Conservation (phyloP, 305 asterid species). For the Rubia tinctorum region DNA sequence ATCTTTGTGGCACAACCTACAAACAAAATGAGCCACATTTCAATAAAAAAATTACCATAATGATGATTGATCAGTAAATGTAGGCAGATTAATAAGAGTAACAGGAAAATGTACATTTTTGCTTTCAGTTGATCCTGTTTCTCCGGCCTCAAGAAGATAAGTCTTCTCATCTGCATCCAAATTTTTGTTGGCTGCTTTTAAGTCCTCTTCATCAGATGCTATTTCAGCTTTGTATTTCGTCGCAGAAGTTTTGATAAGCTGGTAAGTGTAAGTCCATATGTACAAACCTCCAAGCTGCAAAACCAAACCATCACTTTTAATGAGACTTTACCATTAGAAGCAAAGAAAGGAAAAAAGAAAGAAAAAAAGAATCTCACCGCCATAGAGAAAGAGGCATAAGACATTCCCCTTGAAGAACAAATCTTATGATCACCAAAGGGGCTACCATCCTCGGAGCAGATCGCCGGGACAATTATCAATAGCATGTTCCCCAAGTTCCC, state of each 20-base stretch:
- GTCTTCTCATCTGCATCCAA: constrained; percentile 46
- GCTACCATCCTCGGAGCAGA: constrained; percentile 63
- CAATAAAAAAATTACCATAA: not conserved
- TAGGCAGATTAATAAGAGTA: not conserved
- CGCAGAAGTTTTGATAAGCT: constrained; percentile 52
- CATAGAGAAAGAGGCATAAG: constrained; percentile 85
- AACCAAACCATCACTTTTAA: not conserved
- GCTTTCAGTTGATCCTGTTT: constrained; percentile 18
- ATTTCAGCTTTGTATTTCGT: constrained; percentile 30
- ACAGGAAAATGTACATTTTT: constrained; percentile 25
- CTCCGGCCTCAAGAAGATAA: constrained; percentile 41
- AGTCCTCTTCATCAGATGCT: constrained; percentile 28
- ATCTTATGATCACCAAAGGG: constrained; percentile 66
- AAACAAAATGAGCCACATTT: not conserved
- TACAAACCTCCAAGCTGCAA: constrained; percentile 77
- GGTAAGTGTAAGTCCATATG: constrained; percentile 77
- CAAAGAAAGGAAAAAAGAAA: no score
- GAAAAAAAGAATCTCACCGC: constrained; percentile 43
- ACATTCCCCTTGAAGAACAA: constrained; percentile 53
- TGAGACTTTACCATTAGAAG: not conserved
- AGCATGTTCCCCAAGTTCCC: constrained; percentile 85
- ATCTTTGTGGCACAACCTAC: constrained; percentile 19
- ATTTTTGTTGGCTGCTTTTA: constrained; percentile 49
- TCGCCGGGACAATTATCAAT: constrained; percentile 74
- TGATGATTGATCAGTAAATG: not conserved